Evolutionary conservation across 108 stramenopile species (phyloP).

Genomic region (Pseudonitzschia multiseries): DNA sequence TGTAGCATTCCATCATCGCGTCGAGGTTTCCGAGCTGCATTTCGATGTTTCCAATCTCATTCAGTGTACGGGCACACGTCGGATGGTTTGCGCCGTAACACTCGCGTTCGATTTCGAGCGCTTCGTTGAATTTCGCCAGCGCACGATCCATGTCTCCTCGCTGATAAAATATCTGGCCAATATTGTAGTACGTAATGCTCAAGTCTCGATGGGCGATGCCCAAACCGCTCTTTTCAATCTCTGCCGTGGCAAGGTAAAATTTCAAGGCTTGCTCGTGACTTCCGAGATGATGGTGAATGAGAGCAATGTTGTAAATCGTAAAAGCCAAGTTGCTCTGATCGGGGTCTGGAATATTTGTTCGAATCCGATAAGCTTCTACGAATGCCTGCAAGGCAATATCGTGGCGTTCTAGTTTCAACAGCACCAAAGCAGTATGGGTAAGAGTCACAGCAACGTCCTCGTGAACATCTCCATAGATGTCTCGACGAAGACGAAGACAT

Average conservation of each 20-base stretch:
- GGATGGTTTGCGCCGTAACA: constrained; percentile 40
- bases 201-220: constrained; percentile 51
- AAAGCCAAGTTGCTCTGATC: constrained; percentile 44
- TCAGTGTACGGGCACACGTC: constrained; percentile 58
- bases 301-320: constrained; percentile 61
- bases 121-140: constrained; percentile 39
- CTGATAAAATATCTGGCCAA: constrained; percentile 59
- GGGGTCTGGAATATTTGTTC: constrained; percentile 15
- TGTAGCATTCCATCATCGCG: constrained; percentile 47
- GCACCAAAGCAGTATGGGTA: constrained; percentile 48
- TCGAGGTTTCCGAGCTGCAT: constrained; percentile 45
- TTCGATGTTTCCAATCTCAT: constrained; percentile 76
- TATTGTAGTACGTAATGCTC: constrained; percentile 53
- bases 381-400: constrained; percentile 51
- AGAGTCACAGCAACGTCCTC: constrained; percentile 57
- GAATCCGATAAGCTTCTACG: constrained; percentile 52
- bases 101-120: constrained; percentile 40
- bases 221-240: constrained; percentile 41
- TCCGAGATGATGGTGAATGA: constrained; percentile 57
- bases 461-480: constrained; percentile 41
- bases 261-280: constrained; percentile 51
- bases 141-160: constrained; percentile 47
- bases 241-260: constrained; percentile 54
- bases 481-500: constrained; percentile 49
- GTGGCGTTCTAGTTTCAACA: constrained; percentile 41